Evolutionary conservation across 2,329 filamentous ascomycete genomes (phyloP).

Genomic region (Ascochyta rabiei): DNA sequence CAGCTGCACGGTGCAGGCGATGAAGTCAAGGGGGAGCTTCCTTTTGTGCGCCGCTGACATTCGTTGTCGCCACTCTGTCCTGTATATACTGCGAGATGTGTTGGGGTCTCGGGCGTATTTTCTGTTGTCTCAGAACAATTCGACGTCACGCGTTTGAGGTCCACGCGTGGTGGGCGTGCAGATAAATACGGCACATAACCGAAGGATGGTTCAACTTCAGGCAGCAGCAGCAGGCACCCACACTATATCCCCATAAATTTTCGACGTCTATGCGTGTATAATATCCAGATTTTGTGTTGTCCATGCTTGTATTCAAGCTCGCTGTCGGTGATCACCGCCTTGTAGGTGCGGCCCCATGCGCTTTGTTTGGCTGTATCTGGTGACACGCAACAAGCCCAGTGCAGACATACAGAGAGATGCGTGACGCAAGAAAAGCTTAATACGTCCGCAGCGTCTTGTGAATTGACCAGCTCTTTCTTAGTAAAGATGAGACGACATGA

Average conservation of each 20-base stretch:
- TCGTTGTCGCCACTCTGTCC: not conserved
- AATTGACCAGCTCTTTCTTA: not conserved
- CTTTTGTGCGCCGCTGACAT: not conserved
- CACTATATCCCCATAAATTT: not conserved
- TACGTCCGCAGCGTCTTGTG: not conserved
- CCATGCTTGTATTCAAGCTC: not conserved
- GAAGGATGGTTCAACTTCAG: conserved; percentile 4
- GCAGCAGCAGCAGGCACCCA: conserved; percentile 14
- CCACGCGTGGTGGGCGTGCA: not conserved
- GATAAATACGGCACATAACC: conserved; percentile 7
- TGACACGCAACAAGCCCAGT: conserved; percentile 4
- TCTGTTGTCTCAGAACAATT: conserved; percentile 1
- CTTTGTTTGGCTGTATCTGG: conserved; percentile 1
- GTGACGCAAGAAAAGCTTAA: not conserved
- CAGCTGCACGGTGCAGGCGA: not conserved
- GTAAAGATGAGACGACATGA: not conserved
- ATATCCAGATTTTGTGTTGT: not conserved
- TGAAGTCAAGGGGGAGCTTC: conserved; percentile 1
- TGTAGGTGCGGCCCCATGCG: not conserved
- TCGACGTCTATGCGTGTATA: not conserved
- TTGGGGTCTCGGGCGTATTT: not conserved
- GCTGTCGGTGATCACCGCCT: not conserved
- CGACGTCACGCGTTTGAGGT: conserved; percentile 10
- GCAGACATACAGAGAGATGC: conserved; percentile 3
- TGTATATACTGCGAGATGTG: not conserved